Percentiles rank a stretch among this genome's conserved stretches.
Evolutionary conservation across 495 filamentous ascomycete species (phyloP).

Genomic region (Penicillium crystallinum): DNA sequence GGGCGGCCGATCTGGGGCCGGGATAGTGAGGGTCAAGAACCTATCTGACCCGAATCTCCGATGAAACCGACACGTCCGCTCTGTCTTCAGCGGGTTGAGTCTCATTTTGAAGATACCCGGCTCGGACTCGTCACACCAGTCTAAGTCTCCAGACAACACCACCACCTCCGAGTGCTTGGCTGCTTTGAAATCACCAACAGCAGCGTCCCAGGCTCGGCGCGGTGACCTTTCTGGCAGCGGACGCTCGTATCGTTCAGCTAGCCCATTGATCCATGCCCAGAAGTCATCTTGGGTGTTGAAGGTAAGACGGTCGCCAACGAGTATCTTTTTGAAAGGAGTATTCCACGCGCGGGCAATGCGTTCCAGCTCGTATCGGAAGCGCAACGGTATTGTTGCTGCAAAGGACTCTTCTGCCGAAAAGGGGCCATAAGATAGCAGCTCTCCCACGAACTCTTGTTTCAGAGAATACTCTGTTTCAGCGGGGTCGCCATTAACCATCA

Average conservation of each 20-base stretch:
- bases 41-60: conserved; percentile 47
- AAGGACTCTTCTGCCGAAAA: conserved; percentile 30
- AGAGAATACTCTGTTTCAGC: conserved; percentile 4
- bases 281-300: conserved; percentile 32
- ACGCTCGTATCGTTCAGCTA: conserved; percentile 25
- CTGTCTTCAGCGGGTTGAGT: conserved; percentile 39
- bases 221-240: conserved; percentile 36
- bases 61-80: conserved; percentile 43
- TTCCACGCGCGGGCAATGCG: conserved; percentile 34
- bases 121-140: conserved; percentile 32
- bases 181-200: conserved; percentile 28
- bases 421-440: conserved; percentile 28
- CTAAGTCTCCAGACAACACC: conserved; percentile 37
- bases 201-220: conserved; percentile 39
- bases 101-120: conserved; percentile 37
- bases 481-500: not conserved
- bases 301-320: conserved; percentile 19
- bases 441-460: conserved; percentile 23
- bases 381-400: conserved; percentile 28
- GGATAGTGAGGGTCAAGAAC: conserved; percentile 41
- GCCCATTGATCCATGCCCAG: conserved; percentile 33
- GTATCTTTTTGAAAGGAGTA: conserved; percentile 31
- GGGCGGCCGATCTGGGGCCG: conserved; percentile 33
- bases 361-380: conserved; percentile 43
- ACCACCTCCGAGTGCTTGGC: conserved; percentile 38